These are phyloP conservation scores for Calocybe cyanea DNA, from an alignment of 768 basidiomycete species.

Conservation along the genomic window DNA sequence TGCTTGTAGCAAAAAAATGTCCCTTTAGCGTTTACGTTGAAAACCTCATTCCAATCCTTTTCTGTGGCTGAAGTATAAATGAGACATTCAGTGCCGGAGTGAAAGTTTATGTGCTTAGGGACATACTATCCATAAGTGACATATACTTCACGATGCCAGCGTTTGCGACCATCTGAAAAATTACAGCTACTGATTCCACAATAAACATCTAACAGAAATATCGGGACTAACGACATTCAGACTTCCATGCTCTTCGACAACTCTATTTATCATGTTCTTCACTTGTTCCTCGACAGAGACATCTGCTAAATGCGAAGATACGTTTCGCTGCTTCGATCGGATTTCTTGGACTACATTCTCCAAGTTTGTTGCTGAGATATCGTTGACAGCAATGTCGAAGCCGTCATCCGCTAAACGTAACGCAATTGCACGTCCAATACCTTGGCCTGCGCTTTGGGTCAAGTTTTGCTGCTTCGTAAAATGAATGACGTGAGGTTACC, in stretches of 20 bases:
- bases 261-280: constrained; percentile 15
- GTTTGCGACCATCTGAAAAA: constrained; percentile 34
- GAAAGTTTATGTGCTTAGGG: too few relatives aligned
- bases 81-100: background rate
- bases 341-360: constrained; percentile 18
- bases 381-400: constrained; percentile 17
- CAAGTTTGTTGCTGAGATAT: too few relatives aligned
- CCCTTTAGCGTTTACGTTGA: constrained; percentile 53
- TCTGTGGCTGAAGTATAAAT: constrained; percentile 23
- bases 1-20: too few relatives aligned
- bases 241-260: constrained; percentile 16
- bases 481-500: background rate
- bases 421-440: constrained; percentile 18
- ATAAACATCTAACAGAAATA: background rate
- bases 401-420: constrained; percentile 18
- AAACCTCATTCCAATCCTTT: constrained; percentile 36
- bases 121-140: constrained; percentile 17
- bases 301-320: constrained; percentile 15
- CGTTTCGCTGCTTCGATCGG: constrained; percentile 15
- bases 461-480: background rate
- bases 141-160: constrained; percentile 21
- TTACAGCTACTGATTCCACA: background rate
- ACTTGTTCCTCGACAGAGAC: constrained; percentile 20
- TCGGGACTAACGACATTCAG: constrained; percentile 32
- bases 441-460: constrained; percentile 9